Evolutionary conservation across 768 basidiomycete genomes (phyloP), one percentile per base, ranked within the genome.

Genomic region (Suillus weaverae): DNA sequence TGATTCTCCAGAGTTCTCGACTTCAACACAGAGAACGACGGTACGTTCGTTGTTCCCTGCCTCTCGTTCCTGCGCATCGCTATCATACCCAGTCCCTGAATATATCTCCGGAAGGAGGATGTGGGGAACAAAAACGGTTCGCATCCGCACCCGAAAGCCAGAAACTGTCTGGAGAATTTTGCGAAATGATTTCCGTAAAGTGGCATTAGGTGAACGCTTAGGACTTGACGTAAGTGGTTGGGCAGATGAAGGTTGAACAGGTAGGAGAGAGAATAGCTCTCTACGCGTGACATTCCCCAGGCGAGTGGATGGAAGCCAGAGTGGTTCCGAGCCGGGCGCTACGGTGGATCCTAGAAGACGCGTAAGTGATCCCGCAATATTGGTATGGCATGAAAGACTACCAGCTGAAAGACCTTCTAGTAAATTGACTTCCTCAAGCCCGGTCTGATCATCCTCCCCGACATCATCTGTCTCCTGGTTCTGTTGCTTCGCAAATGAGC

Each of bases 91-190:
- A 16, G 57, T 62, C 41, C 59, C 11, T 39, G 69, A 55, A 10
- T 54, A 54, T 20, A 62, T 65, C 64, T 83, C 83, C 2, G 87
- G 86, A 5, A 94, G 78, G 53, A 94, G 81, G 26, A 95, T 85
- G 68, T 93, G 89, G 0, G 95, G 95, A 13, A 96, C 88, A 68
- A 95, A 94, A 6, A 95, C 90, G 0, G 94, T 95, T n/a, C 94
- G 85, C 95, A 97, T 97, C 39, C 94, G 88, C 32, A 97, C 91
- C 26, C 88, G 84, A 75, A 97, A 91, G 4, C 94, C 95, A 33
- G 92, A 91, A 4, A 90, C 87, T 0, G 92, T 90, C 53, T 84
- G 82, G 20, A 97, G 77, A 1, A 90, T 89, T 70, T 91, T 89
- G 33, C 95, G 85, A 74, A 88, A 95, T 1, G 94, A 93, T 73